phyloP scores from a whole-genome alignment of 2,329 filamentous ascomycete genomes.

The Fusarium protoensiforme region DNA sequence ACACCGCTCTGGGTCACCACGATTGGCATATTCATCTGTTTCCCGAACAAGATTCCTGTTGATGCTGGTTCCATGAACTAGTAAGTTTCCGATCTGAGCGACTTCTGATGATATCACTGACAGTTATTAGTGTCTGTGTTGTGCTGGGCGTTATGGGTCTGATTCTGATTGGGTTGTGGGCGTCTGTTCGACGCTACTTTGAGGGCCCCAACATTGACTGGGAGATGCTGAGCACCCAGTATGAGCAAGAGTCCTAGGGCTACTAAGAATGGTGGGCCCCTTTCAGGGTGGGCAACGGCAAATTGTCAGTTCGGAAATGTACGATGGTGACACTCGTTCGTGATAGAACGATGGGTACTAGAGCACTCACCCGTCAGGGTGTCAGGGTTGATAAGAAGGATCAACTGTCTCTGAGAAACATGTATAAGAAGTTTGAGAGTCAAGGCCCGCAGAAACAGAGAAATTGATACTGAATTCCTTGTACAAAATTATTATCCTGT shows the following conservation, averaged over 20 bases:
- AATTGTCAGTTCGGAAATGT: not conserved
- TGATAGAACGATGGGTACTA: not conserved
- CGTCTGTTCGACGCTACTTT: not conserved
- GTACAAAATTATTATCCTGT: not conserved
- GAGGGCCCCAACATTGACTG: slow-evolving; percentile 9
- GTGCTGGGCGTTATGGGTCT: slow-evolving; percentile 14
- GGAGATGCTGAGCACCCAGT: not conserved
- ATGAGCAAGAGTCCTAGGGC: not conserved
- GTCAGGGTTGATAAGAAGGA: not conserved
- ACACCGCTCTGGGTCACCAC: slow-evolving; percentile 30
- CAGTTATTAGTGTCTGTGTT: not conserved
- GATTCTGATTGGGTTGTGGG: not conserved
- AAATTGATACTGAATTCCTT: not conserved
- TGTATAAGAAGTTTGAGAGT: not conserved
- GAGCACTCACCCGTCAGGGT: not conserved
- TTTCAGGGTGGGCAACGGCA: not conserved
- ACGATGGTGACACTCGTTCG: not conserved
- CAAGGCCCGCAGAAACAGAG: not conserved
- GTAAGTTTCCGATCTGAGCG: not conserved
- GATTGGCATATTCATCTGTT: slow-evolving; percentile 38
- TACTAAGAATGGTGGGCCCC: not conserved
- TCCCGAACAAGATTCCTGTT: slow-evolving; percentile 22
- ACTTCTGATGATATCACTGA: not conserved
- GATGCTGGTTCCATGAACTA: slow-evolving; percentile 14
- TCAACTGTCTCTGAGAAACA: not conserved